These are phyloP conservation scores for Pseudogymnoascus sp. DNA, from an alignment of 2,329 filamentous ascomycete species.

Conservation along the genomic window DNA sequence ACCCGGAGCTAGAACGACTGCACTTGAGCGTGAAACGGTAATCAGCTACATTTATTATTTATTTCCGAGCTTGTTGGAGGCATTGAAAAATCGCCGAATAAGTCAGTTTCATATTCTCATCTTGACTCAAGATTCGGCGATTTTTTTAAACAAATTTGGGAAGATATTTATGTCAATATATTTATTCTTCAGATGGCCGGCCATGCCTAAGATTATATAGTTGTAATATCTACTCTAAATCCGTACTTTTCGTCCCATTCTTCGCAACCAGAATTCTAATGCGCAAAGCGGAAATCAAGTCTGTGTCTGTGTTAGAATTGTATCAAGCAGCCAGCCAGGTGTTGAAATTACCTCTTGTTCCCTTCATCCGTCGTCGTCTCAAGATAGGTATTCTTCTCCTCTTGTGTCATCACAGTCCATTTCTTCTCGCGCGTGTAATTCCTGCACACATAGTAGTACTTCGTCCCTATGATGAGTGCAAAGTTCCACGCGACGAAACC, in stretches of 20 bases:
- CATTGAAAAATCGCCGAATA: background rate
- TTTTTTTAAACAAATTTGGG: background rate
- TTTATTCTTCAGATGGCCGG: background rate
- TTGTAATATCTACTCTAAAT: background rate
- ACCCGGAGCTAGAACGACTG: background rate
- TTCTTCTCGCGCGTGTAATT: conserved; percentile 35
- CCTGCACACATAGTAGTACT: conserved; percentile 40
- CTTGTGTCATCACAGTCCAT: conserved; percentile 38
- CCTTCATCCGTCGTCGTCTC: conserved; percentile 34
- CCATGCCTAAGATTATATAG: too few species aligned
- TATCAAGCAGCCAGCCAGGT: background rate
- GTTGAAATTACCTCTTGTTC: conserved; percentile 28
- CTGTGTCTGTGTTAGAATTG: background rate
- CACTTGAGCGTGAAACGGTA: background rate
- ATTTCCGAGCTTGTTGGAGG: background rate
- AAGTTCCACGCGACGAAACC: conserved; percentile 40
- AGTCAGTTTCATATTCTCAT: background rate
- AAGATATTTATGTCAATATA: background rate
- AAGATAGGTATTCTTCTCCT: conserved; percentile 40
- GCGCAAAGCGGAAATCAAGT: conserved; percentile 12
- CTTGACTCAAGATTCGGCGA: background rate
- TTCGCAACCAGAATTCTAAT: background rate
- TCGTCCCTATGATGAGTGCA: conserved; percentile 36
- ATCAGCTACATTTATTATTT: background rate
- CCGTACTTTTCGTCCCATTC: background rate